Evolutionary conservation across 352 stramenopile genomes (phyloP).

Genomic region (Globisporangium acanthophoron): DNA sequence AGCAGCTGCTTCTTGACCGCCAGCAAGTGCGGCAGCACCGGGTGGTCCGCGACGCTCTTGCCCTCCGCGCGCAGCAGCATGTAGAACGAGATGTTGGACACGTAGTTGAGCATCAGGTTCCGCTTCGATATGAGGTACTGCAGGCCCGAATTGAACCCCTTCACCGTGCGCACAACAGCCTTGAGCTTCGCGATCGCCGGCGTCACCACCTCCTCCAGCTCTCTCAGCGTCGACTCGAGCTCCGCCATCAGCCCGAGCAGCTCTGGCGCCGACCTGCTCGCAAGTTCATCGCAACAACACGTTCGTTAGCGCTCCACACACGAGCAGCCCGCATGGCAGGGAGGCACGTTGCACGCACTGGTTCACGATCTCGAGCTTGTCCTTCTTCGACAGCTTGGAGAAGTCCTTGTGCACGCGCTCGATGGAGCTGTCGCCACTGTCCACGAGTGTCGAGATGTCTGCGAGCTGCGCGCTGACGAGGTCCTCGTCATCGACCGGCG

Average conservation of each 20-base stretch:
- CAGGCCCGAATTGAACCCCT: slow-evolving; percentile 52
- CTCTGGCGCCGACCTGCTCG: slow-evolving; percentile 49
- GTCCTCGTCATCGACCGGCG: slow-evolving; percentile 53
- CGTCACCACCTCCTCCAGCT: slow-evolving; percentile 58
- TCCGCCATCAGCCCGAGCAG: slow-evolving; percentile 66
- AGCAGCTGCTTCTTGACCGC: slow-evolving; percentile 72
- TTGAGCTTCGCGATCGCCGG: slow-evolving; percentile 73
- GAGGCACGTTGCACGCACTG: slow-evolving; percentile 31
- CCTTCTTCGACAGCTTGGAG: slow-evolving; percentile 82
- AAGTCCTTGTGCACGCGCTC: slow-evolving; percentile 79
- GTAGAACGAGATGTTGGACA: slow-evolving; percentile 85
- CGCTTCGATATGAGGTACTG: slow-evolving; percentile 77
- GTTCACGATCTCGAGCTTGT: slow-evolving; percentile 85
- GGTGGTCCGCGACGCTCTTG: slow-evolving; percentile 75
- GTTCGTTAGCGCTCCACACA: neutral
- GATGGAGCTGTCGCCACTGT: slow-evolving; percentile 43
- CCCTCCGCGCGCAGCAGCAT: slow-evolving; percentile 71
- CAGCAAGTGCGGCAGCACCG: slow-evolving; percentile 72
- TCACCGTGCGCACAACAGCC: slow-evolving; percentile 48
- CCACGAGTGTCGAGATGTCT: slow-evolving; percentile 61
- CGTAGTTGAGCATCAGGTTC: slow-evolving; percentile 83
- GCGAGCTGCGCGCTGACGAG: slow-evolving; percentile 65
- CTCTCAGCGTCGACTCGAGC: slow-evolving; percentile 57
- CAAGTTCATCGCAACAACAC: neutral
- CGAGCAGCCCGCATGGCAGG: neutral